phyloP scores from a whole-genome alignment of 1,139 yeast genomes.

The Debaryomyces sp. region DNA sequence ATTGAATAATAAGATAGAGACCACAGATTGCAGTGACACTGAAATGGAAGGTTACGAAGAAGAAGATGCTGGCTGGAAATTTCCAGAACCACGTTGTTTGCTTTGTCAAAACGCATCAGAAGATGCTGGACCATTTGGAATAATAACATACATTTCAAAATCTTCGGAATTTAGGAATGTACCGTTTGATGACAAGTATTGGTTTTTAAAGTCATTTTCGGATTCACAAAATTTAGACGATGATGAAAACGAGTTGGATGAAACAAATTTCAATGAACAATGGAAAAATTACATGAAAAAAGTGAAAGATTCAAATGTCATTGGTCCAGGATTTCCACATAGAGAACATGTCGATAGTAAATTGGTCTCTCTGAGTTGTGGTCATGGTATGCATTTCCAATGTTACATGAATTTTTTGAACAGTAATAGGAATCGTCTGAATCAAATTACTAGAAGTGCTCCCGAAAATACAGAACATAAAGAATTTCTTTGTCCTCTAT shows the following conservation, averaged over 20 bases:
- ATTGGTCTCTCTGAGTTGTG: conserved; percentile 78
- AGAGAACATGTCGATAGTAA: conserved; percentile 43
- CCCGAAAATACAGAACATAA: conserved; percentile 74
- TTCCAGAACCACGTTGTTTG: conserved; percentile 81
- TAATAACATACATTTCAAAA: conserved; percentile 60
- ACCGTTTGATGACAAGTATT: conserved; percentile 64
- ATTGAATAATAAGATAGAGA: conserved; percentile 43
- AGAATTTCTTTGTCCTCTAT: conserved; percentile 87
- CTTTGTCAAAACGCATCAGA: conserved; percentile 84
- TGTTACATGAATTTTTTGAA: conserved; percentile 71
- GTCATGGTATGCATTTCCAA: conserved; percentile 89
- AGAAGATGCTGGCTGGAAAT: conserved; percentile 57
- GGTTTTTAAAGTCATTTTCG: conserved; percentile 68
- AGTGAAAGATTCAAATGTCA: conserved; percentile 41
- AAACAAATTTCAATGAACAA: conserved; percentile 23
- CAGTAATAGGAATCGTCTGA: conserved; percentile 56
- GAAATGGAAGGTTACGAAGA: conserved; percentile 39
- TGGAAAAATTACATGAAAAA: conserved; percentile 44
- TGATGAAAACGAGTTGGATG: conserved; percentile 24
- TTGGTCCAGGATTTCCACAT: conserved; percentile 74
- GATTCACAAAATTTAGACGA: conserved; percentile 55
- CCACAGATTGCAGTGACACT: conserved; percentile 32
- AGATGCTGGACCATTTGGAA: conserved; percentile 74
- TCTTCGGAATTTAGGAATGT: conserved; percentile 64
- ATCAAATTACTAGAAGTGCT: conserved; percentile 77